Evolutionary conservation across 148 eudicot species (phyloP), one percentile per base, ranked within the genome.

Genomic region (Chenopodium suecicum): DNA sequence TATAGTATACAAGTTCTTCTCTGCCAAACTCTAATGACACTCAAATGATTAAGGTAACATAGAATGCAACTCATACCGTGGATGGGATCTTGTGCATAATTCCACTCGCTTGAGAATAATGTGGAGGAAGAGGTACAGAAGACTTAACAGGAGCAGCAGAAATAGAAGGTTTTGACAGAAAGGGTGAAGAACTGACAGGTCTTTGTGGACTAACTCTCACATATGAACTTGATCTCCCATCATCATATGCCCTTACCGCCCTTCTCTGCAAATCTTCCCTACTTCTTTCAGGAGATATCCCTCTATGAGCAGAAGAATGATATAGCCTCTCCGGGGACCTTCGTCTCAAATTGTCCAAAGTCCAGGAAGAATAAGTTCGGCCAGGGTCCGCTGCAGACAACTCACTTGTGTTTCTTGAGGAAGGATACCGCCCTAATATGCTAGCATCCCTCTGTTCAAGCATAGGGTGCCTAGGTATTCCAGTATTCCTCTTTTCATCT

Each of bases 301-400:
- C 89, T 81, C 94, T 88, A 48, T 58, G 76, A 73, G 60, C 52
- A 12, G 76, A 73, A 48, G 76, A 73, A 9, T 47, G 76, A 73
- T 73, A 54, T 37, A 67, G 74, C 78, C 76, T 85, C 84, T 88
- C 91, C 1, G 95, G 92, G 50, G 95, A 88, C 88, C 87, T 86
- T 70, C 80, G 86, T 80, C 95, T 84, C 52, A 87, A 69, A 76
- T 82, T 81, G 75, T 92, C 92, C 82, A 83, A 77, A 48, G 81
- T 84, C 93, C 91, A 90, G 1, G 97, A 86, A 75, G 99, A 84
- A 83, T 89, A 86, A 76, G 81, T 82, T 86, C 93, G 88, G 56
- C 73, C 68, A 3, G 86, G 87, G 54, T 80, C 90, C 75, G 83
- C 63, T 19, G 74, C 76, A 73, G 91, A 85, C 54, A 86, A 78